Evolutionary conservation across 257 asterid genomes (phyloP).

Genomic region (Scutellaria barbata): DNA sequence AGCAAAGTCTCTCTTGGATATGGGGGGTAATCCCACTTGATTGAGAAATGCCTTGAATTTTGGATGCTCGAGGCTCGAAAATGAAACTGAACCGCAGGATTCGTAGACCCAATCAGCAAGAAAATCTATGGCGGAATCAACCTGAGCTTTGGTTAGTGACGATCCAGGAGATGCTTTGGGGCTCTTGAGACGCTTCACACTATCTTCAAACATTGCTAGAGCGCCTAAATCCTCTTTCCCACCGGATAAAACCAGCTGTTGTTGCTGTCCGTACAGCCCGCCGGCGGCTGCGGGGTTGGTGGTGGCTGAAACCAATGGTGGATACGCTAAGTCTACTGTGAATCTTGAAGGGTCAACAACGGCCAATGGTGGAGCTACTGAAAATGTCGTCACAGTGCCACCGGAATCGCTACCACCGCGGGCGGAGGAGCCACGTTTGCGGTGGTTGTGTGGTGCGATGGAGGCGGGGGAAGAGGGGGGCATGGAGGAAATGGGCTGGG

Average conservation of each 20-base stretch:
- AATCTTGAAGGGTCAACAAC: conserved; percentile 78
- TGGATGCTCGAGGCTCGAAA: conserved; percentile 87
- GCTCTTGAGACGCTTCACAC: conserved; percentile 86
- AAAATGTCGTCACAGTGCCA: conserved; percentile 34
- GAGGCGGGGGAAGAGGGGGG: conserved; percentile 39
- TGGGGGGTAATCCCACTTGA: conserved; percentile 76
- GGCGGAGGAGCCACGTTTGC: conserved; percentile 41
- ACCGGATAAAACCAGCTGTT: conserved; percentile 67
- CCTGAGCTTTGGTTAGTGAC: conserved; percentile 63
- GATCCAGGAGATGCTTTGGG: conserved; percentile 74
- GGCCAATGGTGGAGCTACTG: conserved; percentile 56
- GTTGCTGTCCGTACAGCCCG: conserved; percentile 53
- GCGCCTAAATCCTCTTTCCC: conserved; percentile 96
- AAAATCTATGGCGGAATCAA: conserved; percentile 71
- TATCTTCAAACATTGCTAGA: conserved; percentile 81
- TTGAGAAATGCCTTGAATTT: conserved; percentile 82
- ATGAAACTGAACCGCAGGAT: conserved; percentile 83
- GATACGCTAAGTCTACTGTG: conserved; percentile 63
- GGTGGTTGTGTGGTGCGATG: conserved; percentile 40
- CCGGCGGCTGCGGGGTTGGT: too few species aligned
- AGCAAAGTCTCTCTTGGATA: conserved; percentile 61
- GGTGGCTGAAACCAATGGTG: conserved; percentile 53
- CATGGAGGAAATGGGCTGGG: conserved; percentile 66
- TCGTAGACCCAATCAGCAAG: conserved; percentile 93
- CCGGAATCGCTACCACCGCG: conserved; percentile 34